Conservation (phyloP, 1,139 yeast species). For the Candida tetrigidarum region DNA sequence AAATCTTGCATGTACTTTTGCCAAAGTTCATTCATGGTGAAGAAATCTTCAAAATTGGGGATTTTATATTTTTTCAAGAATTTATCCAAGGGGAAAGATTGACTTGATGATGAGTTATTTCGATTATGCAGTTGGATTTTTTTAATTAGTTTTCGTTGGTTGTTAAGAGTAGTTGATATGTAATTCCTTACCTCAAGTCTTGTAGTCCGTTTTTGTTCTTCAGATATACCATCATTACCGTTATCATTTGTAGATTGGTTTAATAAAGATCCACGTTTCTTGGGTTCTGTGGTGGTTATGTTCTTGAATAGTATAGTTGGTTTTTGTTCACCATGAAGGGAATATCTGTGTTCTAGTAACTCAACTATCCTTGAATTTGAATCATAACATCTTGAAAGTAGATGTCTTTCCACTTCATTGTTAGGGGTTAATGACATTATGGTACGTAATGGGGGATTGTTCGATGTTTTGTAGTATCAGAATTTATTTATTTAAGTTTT, state of each 20-base stretch:
- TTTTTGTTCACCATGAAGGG: slow-evolving; percentile 60
- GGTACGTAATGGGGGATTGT: neutral
- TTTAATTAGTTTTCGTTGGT: slow-evolving; percentile 42
- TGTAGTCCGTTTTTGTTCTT: slow-evolving; percentile 33
- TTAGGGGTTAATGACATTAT: slow-evolving; percentile 11
- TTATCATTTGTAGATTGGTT: slow-evolving; percentile 16
- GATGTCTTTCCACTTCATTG: slow-evolving; percentile 50
- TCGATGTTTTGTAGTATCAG: neutral
- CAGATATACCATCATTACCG: slow-evolving; percentile 14
- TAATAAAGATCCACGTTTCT: slow-evolving; percentile 23
- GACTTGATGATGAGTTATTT: slow-evolving; percentile 12
- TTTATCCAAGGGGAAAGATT: slow-evolving; percentile 30
- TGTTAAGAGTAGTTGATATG: slow-evolving; percentile 36
- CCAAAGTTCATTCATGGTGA: slow-evolving; percentile 63
- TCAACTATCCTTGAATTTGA: slow-evolving; percentile 47
- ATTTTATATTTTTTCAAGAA: slow-evolving; percentile 41
- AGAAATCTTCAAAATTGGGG: slow-evolving; percentile 58
- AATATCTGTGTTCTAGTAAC: slow-evolving; percentile 59
- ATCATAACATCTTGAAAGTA: slow-evolving; percentile 56
- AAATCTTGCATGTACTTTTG: slow-evolving; percentile 58
- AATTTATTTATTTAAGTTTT: neutral
- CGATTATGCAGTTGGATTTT: slow-evolving; percentile 35
- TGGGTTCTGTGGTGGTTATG: slow-evolving; percentile 7
- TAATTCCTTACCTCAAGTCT: slow-evolving; percentile 50
- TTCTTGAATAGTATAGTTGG: slow-evolving; percentile 50